Evolutionary conservation across 148 eudicot species (phyloP).

Genomic region (Euryodendron excelsum): DNA sequence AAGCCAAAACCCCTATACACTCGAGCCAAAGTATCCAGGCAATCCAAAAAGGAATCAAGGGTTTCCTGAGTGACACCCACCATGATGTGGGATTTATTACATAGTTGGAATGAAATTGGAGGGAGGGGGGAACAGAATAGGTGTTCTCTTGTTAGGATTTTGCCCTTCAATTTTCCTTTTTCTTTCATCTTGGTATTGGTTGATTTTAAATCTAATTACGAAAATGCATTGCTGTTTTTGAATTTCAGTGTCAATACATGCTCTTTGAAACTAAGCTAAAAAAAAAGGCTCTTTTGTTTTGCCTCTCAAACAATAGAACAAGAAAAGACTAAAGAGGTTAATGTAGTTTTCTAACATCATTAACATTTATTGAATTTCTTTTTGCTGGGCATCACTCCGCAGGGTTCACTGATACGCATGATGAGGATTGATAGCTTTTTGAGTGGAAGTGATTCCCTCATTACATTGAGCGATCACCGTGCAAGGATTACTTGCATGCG

Average conservation of each 20-base stretch:
- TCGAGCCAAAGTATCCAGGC: background rate
- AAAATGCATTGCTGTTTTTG: background rate
- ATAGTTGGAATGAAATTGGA: background rate
- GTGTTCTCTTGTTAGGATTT: background rate
- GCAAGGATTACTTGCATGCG: conserved; percentile 79
- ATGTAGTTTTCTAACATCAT: background rate
- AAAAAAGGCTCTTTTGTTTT: background rate
- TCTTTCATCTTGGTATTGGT: background rate
- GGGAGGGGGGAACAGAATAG: background rate
- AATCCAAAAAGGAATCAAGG: background rate
- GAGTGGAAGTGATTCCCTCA: conserved; percentile 25
- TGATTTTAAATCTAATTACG: background rate
- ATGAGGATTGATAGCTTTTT: conserved; percentile 34
- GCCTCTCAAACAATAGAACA: background rate
- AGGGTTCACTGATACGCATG: conserved; percentile 50
- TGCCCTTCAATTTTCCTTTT: background rate
- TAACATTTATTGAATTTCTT: background rate
- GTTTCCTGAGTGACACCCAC: background rate
- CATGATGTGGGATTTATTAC: background rate
- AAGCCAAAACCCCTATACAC: background rate
- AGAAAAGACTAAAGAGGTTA: background rate
- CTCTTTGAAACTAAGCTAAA: background rate
- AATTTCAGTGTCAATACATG: background rate
- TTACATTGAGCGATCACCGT: conserved; percentile 44
- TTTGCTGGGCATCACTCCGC: background rate